Base-by-base conservation (phyloP, 495 filamentous ascomycete species). In the Glonium stellatum region DNA sequence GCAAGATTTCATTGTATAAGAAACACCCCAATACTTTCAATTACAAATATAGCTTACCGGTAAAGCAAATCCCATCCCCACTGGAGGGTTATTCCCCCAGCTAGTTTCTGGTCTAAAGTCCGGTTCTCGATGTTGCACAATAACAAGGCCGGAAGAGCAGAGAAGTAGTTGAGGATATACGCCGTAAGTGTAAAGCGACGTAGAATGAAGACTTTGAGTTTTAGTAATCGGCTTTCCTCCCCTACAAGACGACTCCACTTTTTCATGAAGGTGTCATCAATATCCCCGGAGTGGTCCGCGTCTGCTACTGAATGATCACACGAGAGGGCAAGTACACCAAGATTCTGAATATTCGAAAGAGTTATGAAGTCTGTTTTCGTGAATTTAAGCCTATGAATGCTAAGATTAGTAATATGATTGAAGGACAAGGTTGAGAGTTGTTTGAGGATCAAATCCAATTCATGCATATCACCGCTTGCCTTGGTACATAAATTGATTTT, bases 341-440 rank as follows among this genome's bases (percentile, higher is more conserved):
- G 60, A 18, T 62, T 62, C 25, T 46, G 55, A 36, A 62, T 53
- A n/a, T 58, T 57, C 12, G 51, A 22, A 21, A 62, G 10, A 25
- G 10, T 37, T 5, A 42, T 25, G 25, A 37, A 21, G 4, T 46
- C n/a, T 18, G 57, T 11, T 5, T n/a, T 19, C 1, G 31, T 50
- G 13, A 63, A 46, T 11, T 23, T 18, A 1, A 55, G 50, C 22
- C 52, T 55, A 8, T 25, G 27, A 31, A 59, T 55, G 42, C 37
- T 44, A 6, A 63, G 50, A 27, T 46, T 44, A 19, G 61, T 55
- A 27, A 63, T 19, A 21, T 34, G 46, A 13, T 63, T 27, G 21
- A 63, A 58, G 18, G 55, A 47, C 21, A 58, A 34, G 1, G 1
- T 9, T 19, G 27, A 39, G n/a, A 60, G n/a, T 11, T 42, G 49